A percentile compares a stretch with the other conserved stretches of the same genome.
Evolutionary conservation across 352 stramenopile species (phyloP).

Genomic region (Phytophthora pini): DNA sequence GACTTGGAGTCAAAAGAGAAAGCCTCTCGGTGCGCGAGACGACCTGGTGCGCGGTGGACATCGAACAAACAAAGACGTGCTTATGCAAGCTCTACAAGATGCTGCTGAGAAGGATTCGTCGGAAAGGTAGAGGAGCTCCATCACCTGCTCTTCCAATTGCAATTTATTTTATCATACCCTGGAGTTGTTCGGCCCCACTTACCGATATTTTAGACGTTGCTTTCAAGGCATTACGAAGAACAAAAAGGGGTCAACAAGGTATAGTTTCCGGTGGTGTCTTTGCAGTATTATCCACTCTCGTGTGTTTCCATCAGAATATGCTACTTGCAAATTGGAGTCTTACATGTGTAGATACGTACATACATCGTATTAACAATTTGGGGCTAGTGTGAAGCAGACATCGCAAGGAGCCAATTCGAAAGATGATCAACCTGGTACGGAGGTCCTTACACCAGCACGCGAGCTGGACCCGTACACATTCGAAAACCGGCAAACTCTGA

Average conservation of each 20-base stretch:
- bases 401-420: not conserved
- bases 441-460: not conserved
- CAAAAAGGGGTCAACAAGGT: slow-evolving; percentile 43
- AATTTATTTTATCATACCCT: slow-evolving; percentile 25
- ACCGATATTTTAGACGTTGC: slow-evolving; percentile 34
- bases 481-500: slow-evolving; percentile 54
- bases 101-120: slow-evolving; percentile 24
- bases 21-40: slow-evolving; percentile 70
- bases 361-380: slow-evolving; percentile 13
- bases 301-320: slow-evolving; percentile 33
- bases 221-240: slow-evolving; percentile 29
- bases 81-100: slow-evolving; percentile 61
- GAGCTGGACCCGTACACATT: slow-evolving; percentile 64
- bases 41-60: slow-evolving; percentile 63
- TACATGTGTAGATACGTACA: not conserved
- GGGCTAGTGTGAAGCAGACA: slow-evolving; percentile 22
- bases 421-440: not conserved
- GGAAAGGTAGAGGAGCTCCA: slow-evolving; percentile 49
- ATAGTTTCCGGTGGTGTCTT: slow-evolving; percentile 31
- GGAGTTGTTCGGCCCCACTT: slow-evolving; percentile 28
- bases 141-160: slow-evolving; percentile 11
- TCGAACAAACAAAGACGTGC: slow-evolving; percentile 83
- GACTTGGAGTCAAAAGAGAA: slow-evolving; percentile 49
- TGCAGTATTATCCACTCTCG: slow-evolving; percentile 18
- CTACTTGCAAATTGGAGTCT: not conserved